Evolutionary conservation across 2,329 filamentous ascomycete species (phyloP).

Genomic region (Apiospora rasikravindrae): DNA sequence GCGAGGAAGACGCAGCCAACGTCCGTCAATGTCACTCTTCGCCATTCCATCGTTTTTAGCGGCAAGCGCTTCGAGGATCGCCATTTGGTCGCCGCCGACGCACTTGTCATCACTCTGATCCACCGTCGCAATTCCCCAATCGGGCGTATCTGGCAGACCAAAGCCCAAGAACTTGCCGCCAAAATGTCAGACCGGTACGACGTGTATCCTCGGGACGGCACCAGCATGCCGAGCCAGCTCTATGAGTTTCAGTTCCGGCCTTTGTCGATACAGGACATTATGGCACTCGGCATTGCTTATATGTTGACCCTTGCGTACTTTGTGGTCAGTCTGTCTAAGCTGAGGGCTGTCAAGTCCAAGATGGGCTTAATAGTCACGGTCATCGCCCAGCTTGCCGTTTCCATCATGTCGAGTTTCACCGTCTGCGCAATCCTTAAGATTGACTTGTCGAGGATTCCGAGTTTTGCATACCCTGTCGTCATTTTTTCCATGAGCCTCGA

Average conservation of each 20-base stretch:
- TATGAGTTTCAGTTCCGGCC: slow-evolving; percentile 83
- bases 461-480: slow-evolving; percentile 77
- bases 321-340: slow-evolving; percentile 67
- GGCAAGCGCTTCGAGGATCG: slow-evolving; percentile 77
- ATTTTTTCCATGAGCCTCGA: slow-evolving; percentile 78
- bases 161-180: slow-evolving; percentile 57
- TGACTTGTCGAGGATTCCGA: slow-evolving; percentile 75
- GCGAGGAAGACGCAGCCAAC: slow-evolving; percentile 65
- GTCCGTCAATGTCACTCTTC: slow-evolving; percentile 73
- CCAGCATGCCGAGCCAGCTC: slow-evolving; percentile 60
- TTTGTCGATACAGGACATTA: slow-evolving; percentile 69
- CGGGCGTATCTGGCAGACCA: slow-evolving; percentile 68
- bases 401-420: slow-evolving; percentile 80
- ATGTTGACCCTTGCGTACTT: slow-evolving; percentile 68
- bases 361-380: slow-evolving; percentile 75
- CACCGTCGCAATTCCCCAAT: slow-evolving; percentile 70
- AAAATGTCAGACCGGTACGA: slow-evolving; percentile 62
- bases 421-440: slow-evolving; percentile 78
- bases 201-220: slow-evolving; percentile 62
- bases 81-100: slow-evolving; percentile 73
- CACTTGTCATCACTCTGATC: slow-evolving; percentile 77
- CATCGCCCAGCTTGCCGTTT: slow-evolving; percentile 71
- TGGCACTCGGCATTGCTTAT: slow-evolving; percentile 70
- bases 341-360: slow-evolving; percentile 77
- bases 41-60: slow-evolving; percentile 81